Conservation (phyloP, 2,329 filamentous ascomycete genomes). For the Lecanosticta acicola region DNA sequence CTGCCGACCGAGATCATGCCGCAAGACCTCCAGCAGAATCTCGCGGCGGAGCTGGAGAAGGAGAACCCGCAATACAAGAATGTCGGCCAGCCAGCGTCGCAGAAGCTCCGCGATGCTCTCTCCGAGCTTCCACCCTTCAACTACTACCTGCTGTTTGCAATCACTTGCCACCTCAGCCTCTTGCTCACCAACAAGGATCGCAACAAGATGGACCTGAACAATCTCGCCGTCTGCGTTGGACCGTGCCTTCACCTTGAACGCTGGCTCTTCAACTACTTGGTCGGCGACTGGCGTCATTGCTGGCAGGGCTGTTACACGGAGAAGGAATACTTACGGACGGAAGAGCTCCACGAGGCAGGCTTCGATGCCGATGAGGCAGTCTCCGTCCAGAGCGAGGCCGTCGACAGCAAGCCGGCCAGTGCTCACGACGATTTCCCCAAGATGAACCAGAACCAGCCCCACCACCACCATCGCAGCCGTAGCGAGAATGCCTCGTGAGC, state of each 20-base stretch:
- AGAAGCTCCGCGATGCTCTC: constrained; percentile 82
- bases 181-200: constrained; percentile 86
- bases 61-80: constrained; percentile 71
- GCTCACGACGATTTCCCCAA: neutral
- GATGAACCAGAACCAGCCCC: too few species aligned
- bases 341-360: constrained; percentile 23
- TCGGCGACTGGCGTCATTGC: constrained; percentile 92
- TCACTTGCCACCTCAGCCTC: constrained; percentile 90
- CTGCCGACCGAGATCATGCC: constrained; percentile 93
- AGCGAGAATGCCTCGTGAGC: neutral
- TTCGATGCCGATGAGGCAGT: constrained; percentile 10
- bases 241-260: constrained; percentile 94
- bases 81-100: constrained; percentile 56
- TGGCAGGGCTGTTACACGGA: constrained; percentile 96
- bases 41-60: constrained; percentile 72
- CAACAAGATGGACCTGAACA: constrained; percentile 98
- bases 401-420: neutral
- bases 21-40: constrained; percentile 71
- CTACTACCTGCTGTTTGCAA: constrained; percentile 95
- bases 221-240: constrained; percentile 94
- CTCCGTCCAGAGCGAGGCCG: neutral
- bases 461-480: neutral
- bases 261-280: constrained; percentile 91
- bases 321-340: constrained; percentile 43
- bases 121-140: constrained; percentile 94